Conservation (phyloP, 805 yeast species). For the Pichia occidentalis region DNA sequence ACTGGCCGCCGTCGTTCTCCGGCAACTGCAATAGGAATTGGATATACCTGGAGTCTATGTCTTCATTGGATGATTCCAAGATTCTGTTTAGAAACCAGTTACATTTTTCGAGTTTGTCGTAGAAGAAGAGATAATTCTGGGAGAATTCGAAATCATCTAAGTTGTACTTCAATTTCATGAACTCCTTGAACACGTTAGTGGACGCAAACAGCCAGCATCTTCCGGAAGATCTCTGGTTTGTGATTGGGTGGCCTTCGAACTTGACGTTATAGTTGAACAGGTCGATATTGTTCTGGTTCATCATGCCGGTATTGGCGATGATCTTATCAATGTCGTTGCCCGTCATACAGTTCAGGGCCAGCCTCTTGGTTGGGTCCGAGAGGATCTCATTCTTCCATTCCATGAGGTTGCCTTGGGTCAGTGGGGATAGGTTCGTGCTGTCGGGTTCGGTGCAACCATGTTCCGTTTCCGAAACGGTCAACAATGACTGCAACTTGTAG, state of each 20-base stretch:
- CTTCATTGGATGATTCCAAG: slow-evolving; percentile 58
- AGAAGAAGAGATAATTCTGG: slow-evolving; percentile 74
- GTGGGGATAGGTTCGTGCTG: slow-evolving; percentile 20
- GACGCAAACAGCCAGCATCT: slow-evolving; percentile 91
- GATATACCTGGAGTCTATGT: slow-evolving; percentile 64
- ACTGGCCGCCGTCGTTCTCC: slow-evolving; percentile 83
- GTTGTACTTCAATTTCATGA: slow-evolving; percentile 55
- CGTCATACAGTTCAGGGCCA: slow-evolving; percentile 50
- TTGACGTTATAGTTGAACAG: slow-evolving; percentile 40
- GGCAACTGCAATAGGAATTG: slow-evolving; percentile 61
- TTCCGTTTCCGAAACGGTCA: slow-evolving; percentile 6
- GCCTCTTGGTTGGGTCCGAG: slow-evolving; percentile 41
- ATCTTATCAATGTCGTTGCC: slow-evolving; percentile 39
- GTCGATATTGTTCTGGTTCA: slow-evolving; percentile 28
- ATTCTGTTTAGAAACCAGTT: slow-evolving; percentile 75
- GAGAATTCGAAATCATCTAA: slow-evolving; percentile 69
- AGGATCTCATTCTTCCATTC: slow-evolving; percentile 42
- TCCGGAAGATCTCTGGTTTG: slow-evolving; percentile 72
- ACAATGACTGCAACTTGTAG: slow-evolving; percentile 25
- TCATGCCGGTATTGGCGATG: slow-evolving; percentile 32
- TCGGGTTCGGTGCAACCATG: not conserved
- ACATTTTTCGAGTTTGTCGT: slow-evolving; percentile 81
- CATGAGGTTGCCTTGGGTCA: slow-evolving; percentile 28
- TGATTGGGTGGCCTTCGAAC: slow-evolving; percentile 56
- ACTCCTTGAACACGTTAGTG: slow-evolving; percentile 65